Evolutionary conservation across 441 rosid genomes (phyloP).

Genomic region (Adansonia gregorii): DNA sequence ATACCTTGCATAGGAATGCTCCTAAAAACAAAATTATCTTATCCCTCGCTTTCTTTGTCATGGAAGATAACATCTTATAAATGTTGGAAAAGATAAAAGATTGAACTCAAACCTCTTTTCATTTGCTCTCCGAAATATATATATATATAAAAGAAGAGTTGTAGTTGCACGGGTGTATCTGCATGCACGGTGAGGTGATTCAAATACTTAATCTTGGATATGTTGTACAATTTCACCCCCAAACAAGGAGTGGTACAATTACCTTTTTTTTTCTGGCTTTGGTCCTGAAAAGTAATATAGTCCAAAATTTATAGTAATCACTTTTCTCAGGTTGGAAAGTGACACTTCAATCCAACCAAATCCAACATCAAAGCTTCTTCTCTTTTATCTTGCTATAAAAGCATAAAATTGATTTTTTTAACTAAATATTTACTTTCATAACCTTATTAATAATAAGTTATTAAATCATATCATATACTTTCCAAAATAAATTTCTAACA

Average conservation of each 20-base stretch:
- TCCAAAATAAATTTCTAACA: neutral
- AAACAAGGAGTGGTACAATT: neutral
- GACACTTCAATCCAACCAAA: neutral
- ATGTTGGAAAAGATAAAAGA: neutral
- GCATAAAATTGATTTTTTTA: neutral
- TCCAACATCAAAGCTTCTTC: neutral
- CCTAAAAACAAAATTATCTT: neutral
- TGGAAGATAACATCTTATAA: neutral
- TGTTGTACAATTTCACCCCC: neutral
- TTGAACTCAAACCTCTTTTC: neutral
- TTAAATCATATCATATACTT: neutral
- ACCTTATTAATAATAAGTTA: neutral
- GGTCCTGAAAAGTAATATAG: neutral
- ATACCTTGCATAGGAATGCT: neutral
- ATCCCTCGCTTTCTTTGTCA: neutral
- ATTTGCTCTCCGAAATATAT: neutral
- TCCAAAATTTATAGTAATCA: neutral
- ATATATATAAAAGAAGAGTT: neutral
- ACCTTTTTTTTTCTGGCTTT: neutral
- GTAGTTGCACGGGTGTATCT: neutral
- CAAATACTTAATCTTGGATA: neutral
- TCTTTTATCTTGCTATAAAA: neutral
- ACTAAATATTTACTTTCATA: neutral
- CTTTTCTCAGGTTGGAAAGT: neutral
- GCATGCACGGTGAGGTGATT: neutral